A percentile compares a stretch with the other conserved stretches of the same genome.
phyloP scores from a whole-genome alignment of 495 filamentous ascomycete genomes.

The Astrothelium subdiscretum region DNA sequence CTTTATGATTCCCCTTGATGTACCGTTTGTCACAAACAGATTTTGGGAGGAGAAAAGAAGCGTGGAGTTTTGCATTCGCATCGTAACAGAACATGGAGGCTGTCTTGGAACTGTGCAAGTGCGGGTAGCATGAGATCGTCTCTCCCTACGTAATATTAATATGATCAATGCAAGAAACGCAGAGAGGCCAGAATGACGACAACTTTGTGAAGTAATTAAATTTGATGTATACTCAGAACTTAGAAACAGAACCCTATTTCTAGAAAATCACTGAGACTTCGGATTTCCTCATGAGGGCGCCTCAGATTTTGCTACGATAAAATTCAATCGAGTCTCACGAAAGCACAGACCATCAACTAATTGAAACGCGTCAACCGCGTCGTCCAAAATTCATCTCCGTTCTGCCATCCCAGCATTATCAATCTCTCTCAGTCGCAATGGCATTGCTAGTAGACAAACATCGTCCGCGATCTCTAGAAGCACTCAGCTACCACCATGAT shows the following conservation, averaged over 20 bases:
- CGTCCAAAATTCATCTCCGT: not conserved
- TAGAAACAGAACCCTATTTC: too few relatives aligned
- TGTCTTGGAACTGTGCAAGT: not conserved
- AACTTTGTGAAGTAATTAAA: too few relatives aligned
- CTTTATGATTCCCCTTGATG: not conserved
- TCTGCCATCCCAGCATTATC: not conserved
- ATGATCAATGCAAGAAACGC: not conserved
- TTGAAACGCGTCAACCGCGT: not conserved
- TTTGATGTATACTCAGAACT: too few relatives aligned
- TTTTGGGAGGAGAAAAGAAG: not conserved
- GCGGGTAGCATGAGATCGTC: not conserved
- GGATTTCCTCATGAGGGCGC: too few relatives aligned
- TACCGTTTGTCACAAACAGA: not conserved
- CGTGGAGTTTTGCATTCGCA: not conserved
- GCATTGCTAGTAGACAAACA: conserved; percentile 89
- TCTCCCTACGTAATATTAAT: not conserved
- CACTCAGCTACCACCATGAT: conserved; percentile 77
- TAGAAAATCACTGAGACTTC: too few relatives aligned
- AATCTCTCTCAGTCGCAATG: conserved; percentile 31
- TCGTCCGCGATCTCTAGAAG: conserved; percentile 76
- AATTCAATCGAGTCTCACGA: too few relatives aligned
- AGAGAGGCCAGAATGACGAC: not conserved
- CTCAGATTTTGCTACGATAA: too few relatives aligned
- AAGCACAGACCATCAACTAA: not conserved
- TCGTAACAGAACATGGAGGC: not conserved